Evolutionary conservation across 2,329 filamentous ascomycete genomes (phyloP).

Genomic region (Arthroderma sp.): DNA sequence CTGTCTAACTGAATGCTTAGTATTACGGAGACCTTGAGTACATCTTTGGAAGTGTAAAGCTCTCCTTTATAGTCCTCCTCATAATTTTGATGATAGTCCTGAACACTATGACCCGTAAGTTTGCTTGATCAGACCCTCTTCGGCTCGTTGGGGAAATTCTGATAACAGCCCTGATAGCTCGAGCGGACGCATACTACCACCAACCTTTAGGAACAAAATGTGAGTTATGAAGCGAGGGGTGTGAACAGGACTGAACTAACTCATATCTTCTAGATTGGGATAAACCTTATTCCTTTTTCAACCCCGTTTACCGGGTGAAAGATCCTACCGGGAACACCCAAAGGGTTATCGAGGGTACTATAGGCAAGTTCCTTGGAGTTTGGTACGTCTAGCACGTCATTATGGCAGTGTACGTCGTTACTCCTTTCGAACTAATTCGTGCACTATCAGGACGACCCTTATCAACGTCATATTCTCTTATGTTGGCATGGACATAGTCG

Average conservation of each 20-base stretch:
- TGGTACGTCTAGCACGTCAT: conserved; percentile 18
- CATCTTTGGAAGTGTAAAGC: conserved; percentile 23
- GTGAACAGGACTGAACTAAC: background rate
- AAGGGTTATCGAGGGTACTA: conserved; percentile 19
- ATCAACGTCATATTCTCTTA: conserved; percentile 32
- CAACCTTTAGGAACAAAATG: conserved; percentile 24
- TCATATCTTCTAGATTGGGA: conserved; percentile 18
- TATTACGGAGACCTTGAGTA: conserved; percentile 27
- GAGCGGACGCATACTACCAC: conserved; percentile 24
- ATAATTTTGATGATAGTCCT: conserved; percentile 33
- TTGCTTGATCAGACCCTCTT: background rate
- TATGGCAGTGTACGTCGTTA: conserved; percentile 11
- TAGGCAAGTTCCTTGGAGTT: conserved; percentile 27
- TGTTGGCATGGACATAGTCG: conserved; percentile 32
- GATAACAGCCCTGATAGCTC: conserved; percentile 15
- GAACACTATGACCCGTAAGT: conserved; percentile 25
- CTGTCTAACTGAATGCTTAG: conserved; percentile 11
- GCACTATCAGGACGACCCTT: conserved; percentile 28
- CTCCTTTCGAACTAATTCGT: conserved; percentile 12
- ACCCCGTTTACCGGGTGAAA: conserved; percentile 19
- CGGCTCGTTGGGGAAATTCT: background rate
- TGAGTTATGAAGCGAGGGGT: conserved; percentile 10
- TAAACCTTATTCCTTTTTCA: conserved; percentile 28
- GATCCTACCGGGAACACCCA: conserved; percentile 18
- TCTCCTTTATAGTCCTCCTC: conserved; percentile 27